phyloP scores from a whole-genome alignment of 495 filamentous ascomycete species.

The Penicillium taxi region DNA sequence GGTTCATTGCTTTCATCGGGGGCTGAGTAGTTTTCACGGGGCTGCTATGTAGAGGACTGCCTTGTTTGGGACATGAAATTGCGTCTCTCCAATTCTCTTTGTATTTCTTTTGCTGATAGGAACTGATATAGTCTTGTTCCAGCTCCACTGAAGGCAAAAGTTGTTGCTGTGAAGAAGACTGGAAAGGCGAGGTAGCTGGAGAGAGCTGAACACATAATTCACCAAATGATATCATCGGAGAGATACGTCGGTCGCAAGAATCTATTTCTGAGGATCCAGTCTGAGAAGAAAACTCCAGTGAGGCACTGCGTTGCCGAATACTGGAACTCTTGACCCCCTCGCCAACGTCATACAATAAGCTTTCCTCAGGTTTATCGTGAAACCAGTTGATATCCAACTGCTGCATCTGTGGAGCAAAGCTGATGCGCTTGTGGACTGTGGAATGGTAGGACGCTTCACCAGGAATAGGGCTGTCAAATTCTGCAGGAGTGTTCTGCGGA shows the following conservation, averaged over 20 bases:
- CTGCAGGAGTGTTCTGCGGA: conserved; percentile 22
- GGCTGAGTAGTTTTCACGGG: not conserved
- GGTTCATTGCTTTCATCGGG: not conserved
- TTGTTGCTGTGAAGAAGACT: not conserved
- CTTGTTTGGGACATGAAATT: conserved; percentile 2
- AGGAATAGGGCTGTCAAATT: conserved; percentile 8
- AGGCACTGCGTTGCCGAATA: no score
- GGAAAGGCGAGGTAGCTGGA: conserved; percentile 2
- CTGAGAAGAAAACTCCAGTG: no score
- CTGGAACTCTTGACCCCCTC: not conserved
- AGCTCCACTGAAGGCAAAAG: conserved; percentile 10
- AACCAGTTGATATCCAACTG: conserved; percentile 12
- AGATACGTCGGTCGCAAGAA: not conserved
- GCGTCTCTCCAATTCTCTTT: conserved; percentile 16
- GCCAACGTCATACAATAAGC: not conserved
- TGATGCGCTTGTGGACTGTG: conserved; percentile 4
- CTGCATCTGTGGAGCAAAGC: conserved; percentile 5
- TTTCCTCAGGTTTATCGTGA: conserved; percentile 7
- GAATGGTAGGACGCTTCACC: not conserved
- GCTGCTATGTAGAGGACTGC: conserved; percentile 7
- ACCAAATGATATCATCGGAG: not conserved
- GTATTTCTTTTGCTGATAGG: conserved; percentile 12
- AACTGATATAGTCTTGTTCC: conserved; percentile 10
- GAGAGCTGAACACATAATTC: conserved; percentile 13
- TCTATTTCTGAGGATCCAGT: no score